Conservation (phyloP, 768 basidiomycete species). For the Mycena olivaceomarginata region DNA sequence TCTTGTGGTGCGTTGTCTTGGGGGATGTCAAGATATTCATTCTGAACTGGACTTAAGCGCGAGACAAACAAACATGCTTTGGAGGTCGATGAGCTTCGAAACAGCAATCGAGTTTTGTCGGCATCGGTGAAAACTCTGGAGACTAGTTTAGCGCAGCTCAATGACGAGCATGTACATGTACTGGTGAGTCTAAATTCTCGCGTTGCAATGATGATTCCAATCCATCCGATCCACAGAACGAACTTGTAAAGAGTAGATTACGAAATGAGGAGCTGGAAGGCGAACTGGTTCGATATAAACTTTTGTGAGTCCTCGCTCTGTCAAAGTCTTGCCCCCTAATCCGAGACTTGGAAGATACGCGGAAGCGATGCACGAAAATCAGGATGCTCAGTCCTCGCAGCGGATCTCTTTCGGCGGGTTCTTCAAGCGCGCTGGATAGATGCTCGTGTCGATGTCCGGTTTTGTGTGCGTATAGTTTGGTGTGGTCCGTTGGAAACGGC, state of each 20-base stretch:
- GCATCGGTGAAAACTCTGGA: conserved; percentile 87
- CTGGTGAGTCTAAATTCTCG: conserved; percentile 65
- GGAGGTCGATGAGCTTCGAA: conserved; percentile 90
- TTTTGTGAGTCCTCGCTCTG: conserved; percentile 74
- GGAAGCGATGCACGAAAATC: conserved; percentile 87
- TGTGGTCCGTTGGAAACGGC: not conserved
- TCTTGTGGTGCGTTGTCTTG: conserved; percentile 65
- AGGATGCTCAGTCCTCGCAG: conserved; percentile 81
- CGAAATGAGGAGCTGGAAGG: conserved; percentile 95
- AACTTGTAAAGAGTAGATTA: conserved; percentile 92
- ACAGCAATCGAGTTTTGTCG: conserved; percentile 84
- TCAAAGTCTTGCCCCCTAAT: conserved; percentile 11
- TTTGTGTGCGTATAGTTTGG: not conserved
- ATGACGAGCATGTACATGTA: conserved; percentile 87
- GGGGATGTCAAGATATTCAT: conserved; percentile 8
- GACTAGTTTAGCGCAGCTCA: conserved; percentile 84
- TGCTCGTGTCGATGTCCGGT: not conserved
- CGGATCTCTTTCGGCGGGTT: conserved; percentile 68
- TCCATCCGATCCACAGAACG: conserved; percentile 71
- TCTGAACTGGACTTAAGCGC: conserved; percentile 58
- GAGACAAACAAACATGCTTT: conserved; percentile 88
- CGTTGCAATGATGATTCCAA: not conserved
- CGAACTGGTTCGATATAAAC: conserved; percentile 95
- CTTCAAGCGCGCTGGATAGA: conserved; percentile 29
- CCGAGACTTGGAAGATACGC: conserved; percentile 64